These are phyloP conservation scores for Gregarina niphandrodes DNA, from an alignment of 169 alveolate genomes.

Conservation along the genomic window DNA sequence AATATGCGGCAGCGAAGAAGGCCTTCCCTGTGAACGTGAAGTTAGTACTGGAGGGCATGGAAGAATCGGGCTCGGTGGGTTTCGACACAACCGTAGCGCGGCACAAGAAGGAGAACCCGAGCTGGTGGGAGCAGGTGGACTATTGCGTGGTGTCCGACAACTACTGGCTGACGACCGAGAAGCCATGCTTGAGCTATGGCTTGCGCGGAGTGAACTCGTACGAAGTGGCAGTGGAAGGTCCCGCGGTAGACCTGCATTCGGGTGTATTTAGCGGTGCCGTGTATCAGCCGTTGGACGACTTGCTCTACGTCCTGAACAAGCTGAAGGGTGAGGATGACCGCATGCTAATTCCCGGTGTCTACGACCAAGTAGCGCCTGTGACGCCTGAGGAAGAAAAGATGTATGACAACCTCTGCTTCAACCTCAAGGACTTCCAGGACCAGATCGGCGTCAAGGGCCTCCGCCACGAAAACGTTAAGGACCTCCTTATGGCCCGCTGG, in stretches of 20 bases:
- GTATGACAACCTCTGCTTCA: not conserved
- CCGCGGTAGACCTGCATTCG: not conserved
- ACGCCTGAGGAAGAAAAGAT: slow-evolving; percentile 1
- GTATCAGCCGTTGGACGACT: not conserved
- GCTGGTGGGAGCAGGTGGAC: no score
- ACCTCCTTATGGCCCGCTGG: slow-evolving; percentile 1
- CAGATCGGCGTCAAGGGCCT: no score
- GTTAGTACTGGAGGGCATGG: slow-evolving; percentile 1
- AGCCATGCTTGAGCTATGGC: not conserved
- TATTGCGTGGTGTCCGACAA: not conserved
- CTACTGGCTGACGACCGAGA: not conserved
- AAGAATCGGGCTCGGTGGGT: slow-evolving; percentile 3
- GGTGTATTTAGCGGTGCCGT: slow-evolving; percentile 1
- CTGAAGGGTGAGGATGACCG: not conserved
- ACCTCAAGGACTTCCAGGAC: no score
- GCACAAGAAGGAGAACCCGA: no score
- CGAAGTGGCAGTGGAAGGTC: not conserved
- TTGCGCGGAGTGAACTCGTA: not conserved
- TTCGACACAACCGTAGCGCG: not conserved
- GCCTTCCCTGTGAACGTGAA: not conserved
- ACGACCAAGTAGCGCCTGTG: not conserved
- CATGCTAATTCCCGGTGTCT: not conserved
- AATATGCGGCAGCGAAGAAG: not conserved
- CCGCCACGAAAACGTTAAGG: not conserved
- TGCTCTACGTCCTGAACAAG: not conserved